These are phyloP conservation scores for Fragaria vesca DNA, from an alignment of 306 rosid genomes.

Conservation along the genomic window DNA sequence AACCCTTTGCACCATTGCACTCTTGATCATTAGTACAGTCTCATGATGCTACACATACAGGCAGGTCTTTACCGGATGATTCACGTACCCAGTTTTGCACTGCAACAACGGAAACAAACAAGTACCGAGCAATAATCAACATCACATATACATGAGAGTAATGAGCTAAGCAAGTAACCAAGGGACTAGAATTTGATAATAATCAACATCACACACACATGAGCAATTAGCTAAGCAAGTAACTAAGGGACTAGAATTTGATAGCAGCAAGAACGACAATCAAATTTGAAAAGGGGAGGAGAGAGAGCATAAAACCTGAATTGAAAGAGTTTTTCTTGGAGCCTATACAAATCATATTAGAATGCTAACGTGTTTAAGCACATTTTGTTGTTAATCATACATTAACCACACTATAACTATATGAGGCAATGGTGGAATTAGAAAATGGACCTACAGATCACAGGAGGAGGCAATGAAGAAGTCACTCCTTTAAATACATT, in stretches of 20 bases:
- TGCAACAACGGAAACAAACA: neutral
- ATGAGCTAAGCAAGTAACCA: neutral
- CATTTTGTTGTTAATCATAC: neutral
- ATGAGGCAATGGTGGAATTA: neutral
- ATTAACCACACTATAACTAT: neutral
- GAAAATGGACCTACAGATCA: constrained; percentile 1
- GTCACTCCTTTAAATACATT: neutral
- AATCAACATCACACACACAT: neutral
- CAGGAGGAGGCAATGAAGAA: neutral
- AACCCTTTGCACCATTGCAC: neutral
- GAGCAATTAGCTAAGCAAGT: neutral
- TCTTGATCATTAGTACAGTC: neutral
- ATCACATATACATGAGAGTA: neutral
- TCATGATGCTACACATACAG: neutral
- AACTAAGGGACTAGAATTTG: neutral
- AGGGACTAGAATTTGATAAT: neutral
- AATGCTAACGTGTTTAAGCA: neutral
- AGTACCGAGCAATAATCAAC: neutral
- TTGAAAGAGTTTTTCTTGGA: neutral
- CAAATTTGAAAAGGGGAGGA: neutral
- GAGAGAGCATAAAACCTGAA: neutral
- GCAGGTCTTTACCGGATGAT: neutral
- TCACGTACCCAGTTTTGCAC: neutral
- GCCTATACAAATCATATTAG: neutral
- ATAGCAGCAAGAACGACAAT: neutral